phyloP scores from a whole-genome alignment of 371 early-diverging fungal genomes.

The Circinella minor region DNA sequence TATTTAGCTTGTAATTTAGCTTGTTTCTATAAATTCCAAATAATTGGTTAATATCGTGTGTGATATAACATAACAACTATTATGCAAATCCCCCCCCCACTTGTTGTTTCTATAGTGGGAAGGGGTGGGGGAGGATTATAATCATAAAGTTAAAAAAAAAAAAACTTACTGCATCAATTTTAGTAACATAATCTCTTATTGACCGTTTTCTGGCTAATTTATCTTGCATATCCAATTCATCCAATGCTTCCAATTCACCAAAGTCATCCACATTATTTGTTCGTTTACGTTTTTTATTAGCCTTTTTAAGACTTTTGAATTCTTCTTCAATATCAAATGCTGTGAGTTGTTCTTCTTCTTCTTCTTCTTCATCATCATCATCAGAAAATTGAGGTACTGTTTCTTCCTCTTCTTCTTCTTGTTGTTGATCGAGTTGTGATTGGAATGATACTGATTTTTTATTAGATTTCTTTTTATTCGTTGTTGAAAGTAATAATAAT shows the following conservation, averaged over 20 bases:
- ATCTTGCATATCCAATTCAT: conserved; percentile 82
- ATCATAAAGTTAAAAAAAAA: background rate
- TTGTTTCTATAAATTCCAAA: conserved; percentile 33
- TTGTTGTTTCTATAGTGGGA: no score
- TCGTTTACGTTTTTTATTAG: conserved; percentile 53
- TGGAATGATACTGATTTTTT: conserved; percentile 14
- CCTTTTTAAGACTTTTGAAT: conserved; percentile 53
- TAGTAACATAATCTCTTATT: conserved; percentile 73
- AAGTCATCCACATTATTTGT: conserved; percentile 64
- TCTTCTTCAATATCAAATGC: conserved; percentile 53
- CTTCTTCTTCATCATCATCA: conserved; percentile 15
- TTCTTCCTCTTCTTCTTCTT: conserved; percentile 13
- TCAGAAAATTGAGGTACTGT: conserved; percentile 9
- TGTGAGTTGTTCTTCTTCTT: conserved; percentile 35
- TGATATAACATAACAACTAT: no score
- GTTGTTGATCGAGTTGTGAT: conserved; percentile 7
- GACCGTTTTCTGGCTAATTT: conserved; percentile 73
- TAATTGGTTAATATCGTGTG: background rate
- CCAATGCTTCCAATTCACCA: conserved; percentile 77
- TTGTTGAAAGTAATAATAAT: background rate
- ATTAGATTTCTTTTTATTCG: conserved; percentile 1
- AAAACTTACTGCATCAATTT: conserved; percentile 68
- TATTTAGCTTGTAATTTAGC: conserved; percentile 51
- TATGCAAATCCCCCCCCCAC: no score
- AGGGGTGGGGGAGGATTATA: no score